Percentiles rank a stretch among this genome's conserved stretches.
These are phyloP conservation scores for Cytospora leucostoma DNA, from an alignment of 2,329 filamentous ascomycete species.

Conservation along the genomic window DNA sequence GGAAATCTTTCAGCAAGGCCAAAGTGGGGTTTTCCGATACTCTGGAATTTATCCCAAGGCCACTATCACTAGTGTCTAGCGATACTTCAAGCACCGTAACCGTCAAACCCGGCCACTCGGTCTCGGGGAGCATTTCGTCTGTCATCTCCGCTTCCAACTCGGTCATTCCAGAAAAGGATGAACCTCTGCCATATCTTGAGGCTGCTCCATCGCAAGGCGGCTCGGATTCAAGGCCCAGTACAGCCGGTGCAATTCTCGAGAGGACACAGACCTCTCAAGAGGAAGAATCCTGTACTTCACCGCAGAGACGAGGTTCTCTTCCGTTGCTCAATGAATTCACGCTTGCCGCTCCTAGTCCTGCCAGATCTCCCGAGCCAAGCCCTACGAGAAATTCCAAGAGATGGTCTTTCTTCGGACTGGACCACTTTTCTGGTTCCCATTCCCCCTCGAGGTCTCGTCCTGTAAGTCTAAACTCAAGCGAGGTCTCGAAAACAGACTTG, in stretches of 20 bases:
- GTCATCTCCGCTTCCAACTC: constrained; percentile 62
- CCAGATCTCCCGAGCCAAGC: constrained; percentile 44
- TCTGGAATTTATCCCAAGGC: constrained; percentile 79
- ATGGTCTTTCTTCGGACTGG: constrained; percentile 65
- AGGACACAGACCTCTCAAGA: constrained; percentile 42
- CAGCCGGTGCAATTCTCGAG: constrained; percentile 70
- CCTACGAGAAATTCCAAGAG: constrained; percentile 56
- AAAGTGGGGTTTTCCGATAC: constrained; percentile 83
- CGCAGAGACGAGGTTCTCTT: constrained; percentile 60
- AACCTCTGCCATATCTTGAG: constrained; percentile 40
- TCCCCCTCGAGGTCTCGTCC: constrained; percentile 51
- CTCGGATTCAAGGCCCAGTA: constrained; percentile 63
- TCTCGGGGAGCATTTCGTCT: constrained; percentile 79
- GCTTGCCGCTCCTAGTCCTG: constrained; percentile 38
- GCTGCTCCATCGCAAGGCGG: constrained; percentile 45
- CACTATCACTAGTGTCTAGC: constrained; percentile 80
- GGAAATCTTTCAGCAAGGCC: constrained; percentile 38
- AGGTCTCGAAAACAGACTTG: constrained; percentile 37
- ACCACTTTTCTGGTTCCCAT: constrained; percentile 50
- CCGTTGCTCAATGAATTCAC: constrained; percentile 52
- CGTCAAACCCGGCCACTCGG: constrained; percentile 67
- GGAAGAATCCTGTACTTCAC: constrained; percentile 38
- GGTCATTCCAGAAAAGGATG: constrained; percentile 44
- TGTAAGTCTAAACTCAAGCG: constrained; percentile 49
- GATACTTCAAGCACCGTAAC: constrained; percentile 80